phyloP scores from a whole-genome alignment of 2,329 filamentous ascomycete genomes.

The Fusarium dimerum region DNA sequence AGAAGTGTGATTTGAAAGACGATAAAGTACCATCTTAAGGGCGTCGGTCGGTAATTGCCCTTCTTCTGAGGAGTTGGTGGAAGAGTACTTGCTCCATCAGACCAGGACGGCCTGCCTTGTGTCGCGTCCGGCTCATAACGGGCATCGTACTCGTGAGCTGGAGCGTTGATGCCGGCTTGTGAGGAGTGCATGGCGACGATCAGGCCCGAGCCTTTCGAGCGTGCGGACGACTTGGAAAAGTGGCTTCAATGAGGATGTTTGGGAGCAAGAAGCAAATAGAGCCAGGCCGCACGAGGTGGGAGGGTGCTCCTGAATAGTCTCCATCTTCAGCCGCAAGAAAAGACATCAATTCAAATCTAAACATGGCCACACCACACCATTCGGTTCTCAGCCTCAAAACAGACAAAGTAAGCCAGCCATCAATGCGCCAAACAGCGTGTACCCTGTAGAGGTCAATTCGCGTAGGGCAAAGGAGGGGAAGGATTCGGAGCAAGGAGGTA shows the following conservation, averaged over 20 bases:
- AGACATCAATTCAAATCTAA: no score
- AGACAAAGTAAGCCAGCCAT: background rate
- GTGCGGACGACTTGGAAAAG: background rate
- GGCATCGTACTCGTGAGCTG: conserved; percentile 14
- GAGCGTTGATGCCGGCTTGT: conserved; percentile 15
- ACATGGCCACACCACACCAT: background rate
- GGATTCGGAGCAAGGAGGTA: no score
- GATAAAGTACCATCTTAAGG: conserved; percentile 29
- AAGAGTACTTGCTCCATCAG: conserved; percentile 13
- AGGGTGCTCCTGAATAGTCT: background rate
- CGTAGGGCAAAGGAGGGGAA: no score
- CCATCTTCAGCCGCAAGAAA: background rate
- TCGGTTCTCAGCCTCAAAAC: background rate
- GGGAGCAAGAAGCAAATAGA: background rate
- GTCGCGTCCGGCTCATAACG: conserved; percentile 27
- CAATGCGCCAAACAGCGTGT: no score
- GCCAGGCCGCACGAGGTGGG: background rate
- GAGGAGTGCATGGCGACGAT: conserved; percentile 20
- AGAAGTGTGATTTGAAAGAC: conserved; percentile 17
- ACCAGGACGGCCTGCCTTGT: conserved; percentile 21
- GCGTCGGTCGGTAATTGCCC: conserved; percentile 26
- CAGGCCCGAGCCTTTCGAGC: background rate
- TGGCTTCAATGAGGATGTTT: background rate
- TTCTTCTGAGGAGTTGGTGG: conserved; percentile 13
- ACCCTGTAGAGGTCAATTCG: no score